Evolutionary conservation across 2,329 filamentous ascomycete species (phyloP), one percentile per base, ranked within the genome.

Genomic region (Colletotrichum filicis): DNA sequence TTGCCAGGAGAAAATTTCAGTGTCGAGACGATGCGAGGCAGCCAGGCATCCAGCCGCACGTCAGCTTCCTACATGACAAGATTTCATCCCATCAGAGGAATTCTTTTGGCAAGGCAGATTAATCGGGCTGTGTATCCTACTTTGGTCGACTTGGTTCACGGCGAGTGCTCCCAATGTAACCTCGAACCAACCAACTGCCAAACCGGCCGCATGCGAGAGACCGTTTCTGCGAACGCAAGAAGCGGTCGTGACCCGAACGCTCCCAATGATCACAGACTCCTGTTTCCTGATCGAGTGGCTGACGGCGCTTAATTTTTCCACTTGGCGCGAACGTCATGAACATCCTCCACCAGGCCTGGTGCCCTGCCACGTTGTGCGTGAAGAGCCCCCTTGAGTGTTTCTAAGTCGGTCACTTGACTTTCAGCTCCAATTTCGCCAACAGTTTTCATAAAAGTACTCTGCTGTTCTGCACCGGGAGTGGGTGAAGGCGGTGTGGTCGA

Each of bases 381-480:
- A 49, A n/a, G 42, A 49, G 3, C 2, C 42, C 42, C 42, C 42
- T n/a, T n/a, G 42, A 49, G 19, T 1, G 42, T n/a, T 49, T n/a
- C 19, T 1, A 49, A 19, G 3, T 49, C 0, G 3, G 37, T 42
- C 19, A 49, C 42, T 49, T 19, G 42, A 49, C 19, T n/a, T 0
- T 5, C 16, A n/a, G 42, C 42, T 46, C 3, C 42, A n/a, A 4
- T 9, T 9, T n/a, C 4, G 3, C 8, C 42, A 9, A 9, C 0
- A n/a, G 8, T 3, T n/a, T 49, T 8, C 7, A 46, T 16, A 8
- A 46, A 19, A n/a, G 6, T 16, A 46, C 19, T 19, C 7, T 46
- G 16, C 5, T 0, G 19, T 0, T 8, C 7, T 2, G 19, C 16
- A 0, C 42, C 6, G 3, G 14, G 42, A 7, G 42, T 46, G 42